phyloP scores from a whole-genome alignment of 2,329 filamentous ascomycete genomes.

The Colletotrichum graminicola region DNA sequence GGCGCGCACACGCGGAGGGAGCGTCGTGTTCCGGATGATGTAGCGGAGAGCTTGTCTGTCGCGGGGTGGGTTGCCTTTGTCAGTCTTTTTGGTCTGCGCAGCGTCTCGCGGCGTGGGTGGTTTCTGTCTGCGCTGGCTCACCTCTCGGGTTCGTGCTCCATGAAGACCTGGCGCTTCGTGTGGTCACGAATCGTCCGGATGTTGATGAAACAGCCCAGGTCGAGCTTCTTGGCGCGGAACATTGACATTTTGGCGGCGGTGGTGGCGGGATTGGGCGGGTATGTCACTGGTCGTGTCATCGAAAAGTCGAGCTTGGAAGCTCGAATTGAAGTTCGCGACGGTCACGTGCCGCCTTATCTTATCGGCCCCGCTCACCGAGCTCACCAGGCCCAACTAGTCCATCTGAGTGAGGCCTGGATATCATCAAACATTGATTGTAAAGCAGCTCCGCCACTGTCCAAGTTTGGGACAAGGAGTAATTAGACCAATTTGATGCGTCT shows the following conservation, averaged over 20 bases:
- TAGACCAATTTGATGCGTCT: not conserved
- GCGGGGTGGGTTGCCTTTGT: not conserved
- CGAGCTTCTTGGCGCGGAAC: conserved; percentile 91
- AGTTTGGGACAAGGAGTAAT: not conserved
- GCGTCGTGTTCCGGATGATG: conserved; percentile 91
- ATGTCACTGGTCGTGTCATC: conserved; percentile 16
- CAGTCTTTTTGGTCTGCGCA: not conserved
- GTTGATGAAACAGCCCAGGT: conserved; percentile 90
- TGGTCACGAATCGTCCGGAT: conserved; percentile 91
- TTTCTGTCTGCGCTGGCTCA: conserved; percentile 52
- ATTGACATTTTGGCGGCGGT: conserved; percentile 74
- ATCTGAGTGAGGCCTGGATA: not conserved
- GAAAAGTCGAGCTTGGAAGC: conserved; percentile 22
- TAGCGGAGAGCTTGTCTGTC: conserved; percentile 92
- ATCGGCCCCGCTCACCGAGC: conserved; percentile 1
- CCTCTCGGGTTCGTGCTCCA: conserved; percentile 89
- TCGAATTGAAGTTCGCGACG: conserved; percentile 12
- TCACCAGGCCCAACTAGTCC: not conserved
- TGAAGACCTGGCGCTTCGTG: conserved; percentile 94
- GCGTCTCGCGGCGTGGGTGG: not conserved
- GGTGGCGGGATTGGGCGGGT: conserved; percentile 6
- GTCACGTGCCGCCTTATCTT: conserved; percentile 28
- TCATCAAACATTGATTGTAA: not conserved
- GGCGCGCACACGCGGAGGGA: conserved; percentile 84
- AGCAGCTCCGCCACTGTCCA: not conserved